A percentile compares a stretch with the other conserved stretches of the same genome.
These are phyloP conservation scores for Tuber aestivum DNA, from an alignment of 495 filamentous ascomycete genomes.

Conservation along the genomic window DNA sequence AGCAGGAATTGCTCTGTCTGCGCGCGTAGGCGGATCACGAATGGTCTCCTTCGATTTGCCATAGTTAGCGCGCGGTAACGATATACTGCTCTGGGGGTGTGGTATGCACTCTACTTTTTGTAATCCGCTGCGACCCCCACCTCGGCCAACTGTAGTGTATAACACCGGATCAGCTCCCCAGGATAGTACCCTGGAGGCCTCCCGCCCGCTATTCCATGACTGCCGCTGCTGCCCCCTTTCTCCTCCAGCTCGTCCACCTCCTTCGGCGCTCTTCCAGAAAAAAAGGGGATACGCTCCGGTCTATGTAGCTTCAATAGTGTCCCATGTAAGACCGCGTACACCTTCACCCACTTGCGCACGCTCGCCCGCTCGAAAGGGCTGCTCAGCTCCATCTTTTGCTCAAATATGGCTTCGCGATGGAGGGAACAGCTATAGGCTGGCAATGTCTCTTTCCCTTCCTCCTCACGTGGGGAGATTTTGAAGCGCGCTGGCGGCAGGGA, in stretches of 20 bases:
- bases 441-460: conserved; percentile 47
- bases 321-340: conserved; percentile 55
- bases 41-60: conserved; percentile 47
- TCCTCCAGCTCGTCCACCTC: background rate
- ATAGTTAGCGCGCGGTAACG: background rate
- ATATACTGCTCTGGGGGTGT: background rate
- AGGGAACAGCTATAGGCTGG: conserved; percentile 55
- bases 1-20: conserved; percentile 63
- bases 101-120: conserved; percentile 49
- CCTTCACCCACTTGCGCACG: conserved; percentile 53
- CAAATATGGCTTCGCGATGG: conserved; percentile 51
- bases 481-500: conserved; percentile 38
- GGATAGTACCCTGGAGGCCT: conserved; percentile 27
- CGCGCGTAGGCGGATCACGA: conserved; percentile 57
- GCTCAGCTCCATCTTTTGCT: conserved; percentile 55
- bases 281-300: conserved; percentile 44
- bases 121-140: conserved; percentile 61
- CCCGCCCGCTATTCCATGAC: conserved; percentile 3
- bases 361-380: conserved; percentile 52
- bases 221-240: background rate
- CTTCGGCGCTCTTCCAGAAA: conserved; percentile 5
- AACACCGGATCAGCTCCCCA: conserved; percentile 51
- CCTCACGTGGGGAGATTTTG: conserved; percentile 45
- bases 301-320: conserved; percentile 56
- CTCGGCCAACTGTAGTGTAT: conserved; percentile 60